Evolutionary conservation across 2,329 filamentous ascomycete genomes (phyloP), one percentile per base, ranked within the genome.

Genomic region (Zymoseptoria crescenta): DNA sequence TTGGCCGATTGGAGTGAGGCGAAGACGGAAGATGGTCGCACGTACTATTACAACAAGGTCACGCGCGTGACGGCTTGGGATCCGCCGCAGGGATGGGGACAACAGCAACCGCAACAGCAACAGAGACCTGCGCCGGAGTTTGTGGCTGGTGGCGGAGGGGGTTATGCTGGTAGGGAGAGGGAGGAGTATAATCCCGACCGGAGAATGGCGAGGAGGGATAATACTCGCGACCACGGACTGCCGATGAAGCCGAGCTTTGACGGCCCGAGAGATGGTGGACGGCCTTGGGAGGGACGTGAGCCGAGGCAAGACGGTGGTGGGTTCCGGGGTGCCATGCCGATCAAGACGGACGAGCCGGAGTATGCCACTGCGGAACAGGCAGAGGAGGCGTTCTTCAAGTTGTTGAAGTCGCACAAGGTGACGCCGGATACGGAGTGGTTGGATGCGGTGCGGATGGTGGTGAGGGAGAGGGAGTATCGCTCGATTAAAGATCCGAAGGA

Each of bases 361-460:
- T 95, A 91, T 70, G 81, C 83, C 6, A 89, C 84, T 1, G 80
- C 85, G 51, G 91, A 96, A 74, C 92, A 97, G 74, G 93, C 93
- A 10, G 93, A 97, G 73, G 87, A 88, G 53, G 93, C 93, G 2
- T 99, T 97, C 72, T 84, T 88, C 73, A 97, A 97, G 75, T 82
- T 96, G 59, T 82, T 99, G 52, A 89, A 87, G 65, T 87, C 91
- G 62, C 86, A 87, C 70, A 89, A 88, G 67, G 90, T 96, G 20
- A 89, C 96, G 72, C 85, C 91, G 4, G 91, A 96, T 69, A 97
- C 91, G 88, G 85, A 85, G 0, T 99, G 93, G 92, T 87, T 94
- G 67, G 89, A 96, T 74, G 85, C 91, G 1, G 86, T 99, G 77
- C 87, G 88, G 56, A 84, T 85, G 20, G 89, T 90, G 19, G 91